Evolutionary conservation across 192 early-diverging fungal species (phyloP).

Genomic region (Rhizophagus sp.): DNA sequence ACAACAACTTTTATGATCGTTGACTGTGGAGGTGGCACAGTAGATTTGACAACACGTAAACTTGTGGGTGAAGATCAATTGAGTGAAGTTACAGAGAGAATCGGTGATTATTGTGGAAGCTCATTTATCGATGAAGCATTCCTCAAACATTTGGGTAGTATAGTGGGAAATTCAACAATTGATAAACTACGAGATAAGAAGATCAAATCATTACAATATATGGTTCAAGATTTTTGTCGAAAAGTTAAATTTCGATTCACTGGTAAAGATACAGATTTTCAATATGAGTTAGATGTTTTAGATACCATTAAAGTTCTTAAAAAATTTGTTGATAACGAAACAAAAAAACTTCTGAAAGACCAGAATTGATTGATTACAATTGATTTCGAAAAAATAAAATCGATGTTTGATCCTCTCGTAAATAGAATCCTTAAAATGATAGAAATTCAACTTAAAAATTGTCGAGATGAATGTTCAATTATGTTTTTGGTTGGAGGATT

Average conservation of each 20-base stretch:
- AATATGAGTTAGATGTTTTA: neutral
- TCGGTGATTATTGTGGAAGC: slow-evolving; percentile 49
- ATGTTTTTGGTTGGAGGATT: slow-evolving; percentile 63
- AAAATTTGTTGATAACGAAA: neutral
- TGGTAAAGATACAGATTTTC: too few species aligned
- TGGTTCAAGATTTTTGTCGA: neutral
- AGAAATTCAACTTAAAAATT: slow-evolving; percentile 51
- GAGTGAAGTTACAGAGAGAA: slow-evolving; percentile 48
- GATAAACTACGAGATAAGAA: neutral
- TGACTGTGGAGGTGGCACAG: slow-evolving; percentile 47
- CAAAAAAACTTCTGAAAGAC: neutral
- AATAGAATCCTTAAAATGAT: slow-evolving; percentile 52
- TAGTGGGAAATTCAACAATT: neutral
- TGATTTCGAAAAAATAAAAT: slow-evolving; percentile 1
- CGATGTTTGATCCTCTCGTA: slow-evolving; percentile 56
- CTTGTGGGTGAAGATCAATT: slow-evolving; percentile 14
- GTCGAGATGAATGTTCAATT: slow-evolving; percentile 39
- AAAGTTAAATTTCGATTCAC: neutral
- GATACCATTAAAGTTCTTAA: neutral
- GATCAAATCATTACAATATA: neutral
- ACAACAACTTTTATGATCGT: slow-evolving; percentile 36
- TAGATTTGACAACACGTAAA: slow-evolving; percentile 35
- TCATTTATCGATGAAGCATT: slow-evolving; percentile 44
- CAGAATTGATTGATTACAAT: slow-evolving; percentile 4
- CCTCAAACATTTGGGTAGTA: neutral